Evolutionary conservation across 2,329 filamentous ascomycete genomes (phyloP).

Genomic region (Scedosporium aurantiacum): DNA sequence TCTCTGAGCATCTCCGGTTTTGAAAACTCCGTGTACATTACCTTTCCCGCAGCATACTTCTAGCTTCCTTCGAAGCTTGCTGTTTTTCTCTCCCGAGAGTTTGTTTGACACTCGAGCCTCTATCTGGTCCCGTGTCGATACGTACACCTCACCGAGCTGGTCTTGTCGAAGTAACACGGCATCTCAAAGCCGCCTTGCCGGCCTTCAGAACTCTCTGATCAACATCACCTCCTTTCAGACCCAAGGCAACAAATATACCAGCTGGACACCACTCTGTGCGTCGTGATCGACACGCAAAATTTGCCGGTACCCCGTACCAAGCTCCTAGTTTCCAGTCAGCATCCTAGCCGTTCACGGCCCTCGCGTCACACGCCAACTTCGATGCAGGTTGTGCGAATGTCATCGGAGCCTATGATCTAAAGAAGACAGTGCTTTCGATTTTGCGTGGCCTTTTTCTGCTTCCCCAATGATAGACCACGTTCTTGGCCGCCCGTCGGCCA

Average conservation of each 20-base stretch:
- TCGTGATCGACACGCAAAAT: no score
- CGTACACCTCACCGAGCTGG: neutral
- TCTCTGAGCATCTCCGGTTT: neutral
- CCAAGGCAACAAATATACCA: neutral
- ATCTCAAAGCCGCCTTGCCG: neutral
- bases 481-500: constrained; percentile 77
- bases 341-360: no score
- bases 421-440: neutral
- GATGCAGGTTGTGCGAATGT: neutral
- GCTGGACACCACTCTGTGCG: no score
- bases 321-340: neutral
- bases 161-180: neutral
- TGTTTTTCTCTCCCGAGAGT: neutral
- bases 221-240: neutral
- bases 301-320: neutral
- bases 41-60: neutral
- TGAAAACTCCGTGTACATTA: neutral
- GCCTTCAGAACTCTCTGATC: neutral
- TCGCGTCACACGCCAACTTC: no score
- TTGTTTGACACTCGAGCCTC: neutral
- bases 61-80: neutral
- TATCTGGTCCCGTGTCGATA: neutral
- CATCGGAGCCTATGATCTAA: neutral
- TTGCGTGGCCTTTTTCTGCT: neutral
- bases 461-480: constrained; percentile 68